phyloP scores from a whole-genome alignment of 2,329 filamentous ascomycete species.

The Paecilomyces fulvus region DNA sequence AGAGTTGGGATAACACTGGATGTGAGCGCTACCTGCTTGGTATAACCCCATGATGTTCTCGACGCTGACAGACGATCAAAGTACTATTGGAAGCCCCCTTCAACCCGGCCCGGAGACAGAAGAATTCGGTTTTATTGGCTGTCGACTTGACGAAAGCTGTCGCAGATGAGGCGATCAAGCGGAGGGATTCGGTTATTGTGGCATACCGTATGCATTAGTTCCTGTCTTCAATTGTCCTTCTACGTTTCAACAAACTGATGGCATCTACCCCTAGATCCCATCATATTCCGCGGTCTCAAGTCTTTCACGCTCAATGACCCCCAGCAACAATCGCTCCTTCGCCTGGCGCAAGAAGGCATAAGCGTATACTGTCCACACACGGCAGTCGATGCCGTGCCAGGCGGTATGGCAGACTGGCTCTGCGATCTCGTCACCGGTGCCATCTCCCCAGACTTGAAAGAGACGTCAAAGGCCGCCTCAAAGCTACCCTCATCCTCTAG shows the following conservation, averaged over 20 bases:
- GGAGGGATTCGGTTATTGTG: conserved; percentile 69
- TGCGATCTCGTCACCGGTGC: conserved; percentile 68
- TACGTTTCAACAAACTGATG: background rate
- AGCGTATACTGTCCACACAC: conserved; percentile 96
- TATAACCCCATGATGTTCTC: conserved; percentile 1
- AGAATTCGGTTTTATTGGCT: conserved; percentile 66
- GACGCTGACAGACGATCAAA: conserved; percentile 20
- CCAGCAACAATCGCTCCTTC: conserved; percentile 77
- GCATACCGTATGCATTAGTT: conserved; percentile 65
- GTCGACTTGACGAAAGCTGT: conserved; percentile 87
- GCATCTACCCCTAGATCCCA: conserved; percentile 58
- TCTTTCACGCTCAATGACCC: conserved; percentile 74
- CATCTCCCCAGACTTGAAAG: conserved; percentile 8
- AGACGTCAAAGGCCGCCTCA: background rate
- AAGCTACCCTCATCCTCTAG: conserved; percentile 10
- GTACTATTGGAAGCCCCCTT: conserved; percentile 63
- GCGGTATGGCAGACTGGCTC: conserved; percentile 89
- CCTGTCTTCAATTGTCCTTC: background rate
- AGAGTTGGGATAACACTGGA: conserved; percentile 94
- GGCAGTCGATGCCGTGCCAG: conserved; percentile 76
- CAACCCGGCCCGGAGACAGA: conserved; percentile 46
- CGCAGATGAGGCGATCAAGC: conserved; percentile 76
- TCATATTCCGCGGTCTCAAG: conserved; percentile 92
- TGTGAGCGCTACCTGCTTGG: conserved; percentile 31
- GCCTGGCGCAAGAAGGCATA: conserved; percentile 75